Base-by-base conservation (phyloP, 2,329 filamentous ascomycete species). In the Ophiocordyceps camponoti-leonardi region DNA sequence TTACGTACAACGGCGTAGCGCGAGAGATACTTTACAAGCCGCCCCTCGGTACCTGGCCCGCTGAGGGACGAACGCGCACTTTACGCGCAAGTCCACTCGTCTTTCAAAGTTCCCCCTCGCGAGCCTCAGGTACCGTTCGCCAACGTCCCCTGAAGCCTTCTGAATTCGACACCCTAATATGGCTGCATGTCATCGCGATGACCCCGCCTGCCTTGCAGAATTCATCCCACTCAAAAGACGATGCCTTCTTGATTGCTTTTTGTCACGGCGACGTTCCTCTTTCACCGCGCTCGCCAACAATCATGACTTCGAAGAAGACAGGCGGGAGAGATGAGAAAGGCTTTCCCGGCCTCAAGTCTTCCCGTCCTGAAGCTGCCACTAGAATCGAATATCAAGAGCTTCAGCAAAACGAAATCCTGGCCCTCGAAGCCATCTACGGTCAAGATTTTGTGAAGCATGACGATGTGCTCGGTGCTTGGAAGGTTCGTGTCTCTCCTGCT, bases 341-440 rank as follows among this genome's bases (percentile, higher is more conserved):
- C 55, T 73, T 73, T 52, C 69, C 73, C 48, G 72, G 68, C 49
- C 66, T 74, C 51, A 66, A 65, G 52, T 61, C 65, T 51, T 56
- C 60, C 48, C 64, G 63, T 53, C 59, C 65, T 48, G 60, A 67
- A 48, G 54, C 63, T 43, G 57, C 58, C 41, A 57, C 63, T 44
- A 74, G 67, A 53, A 72, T 73, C 16, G 68, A 87, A 57, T 94
- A 95, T 65, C 77, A 80, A 51, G 83, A 93, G 64, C 78, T 84
- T 31, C 92, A 96, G 65, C 72, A 83, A 56, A 84, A 94, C 58
- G 92, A 96, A 66, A 72, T 94, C 47, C 76, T 92, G 58, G 90
- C 80, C 41, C 71, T 96, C 48, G 74, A 83, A 55, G 84, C 90
- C 40, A 93, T 96, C 44, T 96, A 92, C 58, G 82, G 81, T 52